Base-by-base conservation (phyloP, 768 basidiomycete species). In the Kwoniella bestiolae region DNA sequence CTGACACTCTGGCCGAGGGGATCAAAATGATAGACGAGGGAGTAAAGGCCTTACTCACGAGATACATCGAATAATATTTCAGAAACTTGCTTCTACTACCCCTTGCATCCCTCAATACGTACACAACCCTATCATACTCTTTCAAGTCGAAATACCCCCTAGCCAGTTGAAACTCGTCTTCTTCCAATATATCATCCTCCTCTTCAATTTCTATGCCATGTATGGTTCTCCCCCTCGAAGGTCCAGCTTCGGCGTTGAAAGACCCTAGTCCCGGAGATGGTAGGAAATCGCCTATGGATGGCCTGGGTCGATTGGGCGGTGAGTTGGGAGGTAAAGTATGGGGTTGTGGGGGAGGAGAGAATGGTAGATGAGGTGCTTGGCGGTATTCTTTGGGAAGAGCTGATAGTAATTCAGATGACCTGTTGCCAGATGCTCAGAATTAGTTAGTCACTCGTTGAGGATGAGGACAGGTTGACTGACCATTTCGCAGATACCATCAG, bases 81-180 rank as follows among this genome's bases (percentile, higher is more conserved):
- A 97, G 71, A 80, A 96, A 99, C 26, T 83, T 84, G 7, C 89
- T 89, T 77, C 90, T 90, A 26, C 86, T 79, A 70, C 91, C 90
- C 71, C 80, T 86, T 73, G 90, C 91, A 7, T 84, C 83, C 56
- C 83, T 83, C 53, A 98, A 80, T 61, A 87, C 81, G 71, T 88
- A 86, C 5, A 86, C 85, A 6, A 88, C 91, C 64, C 93, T 85
- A 51, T 87, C 83, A 71, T 90, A 89, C 72, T 98, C 94, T 74
- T 89, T 88, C 16, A 87, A 82, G 67, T 91, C 88, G 69, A 91
- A 86, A 74, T 87, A 90, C 21, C 87, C 84, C 61, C 87, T 87
- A 2, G 91, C 93, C 35, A 90, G 85, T 58, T 86, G 79, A 71
- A 91, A 85, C n/a, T 83, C 64, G 53, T 81, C 80, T 29, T 74